Evolutionary conservation across 2,329 filamentous ascomycete species (phyloP), one percentile per base, ranked within the genome.

Genomic region (Fusarium xylarioides): DNA sequence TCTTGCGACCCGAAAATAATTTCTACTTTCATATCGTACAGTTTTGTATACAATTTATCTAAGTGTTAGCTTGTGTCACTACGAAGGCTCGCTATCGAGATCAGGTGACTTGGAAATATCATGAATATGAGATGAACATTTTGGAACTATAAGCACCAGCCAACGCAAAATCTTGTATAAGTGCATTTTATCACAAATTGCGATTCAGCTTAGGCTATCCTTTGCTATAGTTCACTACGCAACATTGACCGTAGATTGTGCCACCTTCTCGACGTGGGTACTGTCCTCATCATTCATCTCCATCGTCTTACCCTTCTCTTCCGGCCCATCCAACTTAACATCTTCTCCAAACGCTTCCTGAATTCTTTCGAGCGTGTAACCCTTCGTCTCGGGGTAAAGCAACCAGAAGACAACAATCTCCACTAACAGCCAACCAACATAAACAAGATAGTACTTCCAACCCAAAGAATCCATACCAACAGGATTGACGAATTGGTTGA

Each of bases 321-420:
- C 58, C 8, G 58, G 63, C 6, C 58, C 63, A 43, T 55, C 63
- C 16, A 63, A 26, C 10, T 63, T 42, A 6, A 30, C 30, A 9
- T 63, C 60, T 11, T 72, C 70, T 1, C 70, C 68, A 63, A 73
- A 73, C 14, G 64, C 64, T 46, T 73, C 68, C 16, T 59, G 53
- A 12, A 70, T 65, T n/a, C 53, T 55, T n/a, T 73, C 71, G 18
- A 70, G 49, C 10, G 83, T 86, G 38, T 85, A 83, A 44, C 74
- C 76, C 72, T 81, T 78, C 0, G 84, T 85, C 69, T 86, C 84
- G 0, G 83, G 83, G 54, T 85, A 85, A 61, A 85, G 81, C 69
- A 84, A 80, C 68, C 83, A 85, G 9, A 78, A 74, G 49, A 77
- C 55, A 38, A 57, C 47, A 19, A 76, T 70, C 46, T 79, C 76